phyloP scores from a whole-genome alignment of 164 flowering plant species.

The Tinospora cordifolia region DNA sequence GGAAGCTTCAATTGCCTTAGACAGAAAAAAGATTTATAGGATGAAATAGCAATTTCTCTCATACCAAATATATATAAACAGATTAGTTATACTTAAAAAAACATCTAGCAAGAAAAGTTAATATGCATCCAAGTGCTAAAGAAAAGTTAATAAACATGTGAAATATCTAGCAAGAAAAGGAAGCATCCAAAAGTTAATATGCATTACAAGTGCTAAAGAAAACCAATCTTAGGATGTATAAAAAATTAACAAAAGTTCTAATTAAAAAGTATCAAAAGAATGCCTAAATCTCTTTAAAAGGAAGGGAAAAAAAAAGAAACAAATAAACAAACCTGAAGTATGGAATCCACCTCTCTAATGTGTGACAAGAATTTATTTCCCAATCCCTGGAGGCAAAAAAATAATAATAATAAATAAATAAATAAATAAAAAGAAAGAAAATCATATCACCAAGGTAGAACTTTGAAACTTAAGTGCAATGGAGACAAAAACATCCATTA shows the following conservation, averaged over 20 bases:
- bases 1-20: neutral
- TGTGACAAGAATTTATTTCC: constrained; percentile 88
- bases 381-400: constrained; percentile 44
- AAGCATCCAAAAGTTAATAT: neutral
- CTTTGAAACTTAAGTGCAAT: neutral
- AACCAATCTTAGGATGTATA: neutral
- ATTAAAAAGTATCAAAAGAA: neutral
- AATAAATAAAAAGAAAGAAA: neutral
- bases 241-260: neutral
- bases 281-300: neutral
- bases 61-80: neutral
- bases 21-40: neutral
- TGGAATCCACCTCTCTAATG: constrained; percentile 86
- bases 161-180: neutral
- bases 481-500: neutral
- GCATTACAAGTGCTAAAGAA: neutral
- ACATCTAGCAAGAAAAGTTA: neutral
- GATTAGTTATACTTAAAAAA: neutral
- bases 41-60: neutral
- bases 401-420: no score
- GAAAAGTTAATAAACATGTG: no score
- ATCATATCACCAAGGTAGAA: neutral
- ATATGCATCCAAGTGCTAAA: neutral
- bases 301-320: no score
- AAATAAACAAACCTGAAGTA: constrained; percentile 68